Evolutionary conservation across 805 yeast genomes (phyloP), one percentile per base, ranked within the genome.

Genomic region (Lipomyces spencermartinsiae): DNA sequence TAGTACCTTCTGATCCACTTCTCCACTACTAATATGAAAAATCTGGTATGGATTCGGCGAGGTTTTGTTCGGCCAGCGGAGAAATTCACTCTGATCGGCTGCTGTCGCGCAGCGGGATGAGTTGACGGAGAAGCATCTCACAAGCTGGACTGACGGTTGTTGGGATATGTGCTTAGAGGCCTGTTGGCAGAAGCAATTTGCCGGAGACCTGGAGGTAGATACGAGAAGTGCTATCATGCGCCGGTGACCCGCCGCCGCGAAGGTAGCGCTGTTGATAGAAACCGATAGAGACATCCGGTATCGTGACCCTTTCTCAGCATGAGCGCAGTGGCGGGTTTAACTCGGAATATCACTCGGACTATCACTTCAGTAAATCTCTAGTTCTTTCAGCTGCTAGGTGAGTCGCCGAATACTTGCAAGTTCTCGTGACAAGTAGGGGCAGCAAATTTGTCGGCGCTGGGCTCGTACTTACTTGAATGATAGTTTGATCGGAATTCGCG

Each of bases 11-110:
- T 76, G 76, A 64, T 83, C 83, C 56, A 83, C 77, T 31, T 76
- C 76, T 0, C 73, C 73, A 0, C 77, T 76, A 1, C 76, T 70
- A 33, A 86, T 74, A 3, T 84, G 83, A 65, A 92, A 84, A 3
- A 92, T 82, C 43, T 91, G 91, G 73, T 89, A 89, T 0, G 97
- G 97, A 0, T 89, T 79, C 0, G 96, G 93, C 37, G 81, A 74
- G 14, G 76, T 76, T 2, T 79, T 73, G 1, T 77, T 76, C 2
- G 97, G 97, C 93, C 93, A 89, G 31, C 76, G 74, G 85, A 90
- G n/a, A 22, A 34, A 22, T 16, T 43, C n/a, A 9, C 22, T n/a
- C n/a, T 19, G n/a, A 51, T n/a, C 31, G 34, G 62, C 29, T 12
- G 62, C 57, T 7, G 39, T 31, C 1, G 49, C 49, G 9, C 6